Conservation (phyloP, 495 filamentous ascomycete genomes). For the Aspergillus heteromorphus region DNA sequence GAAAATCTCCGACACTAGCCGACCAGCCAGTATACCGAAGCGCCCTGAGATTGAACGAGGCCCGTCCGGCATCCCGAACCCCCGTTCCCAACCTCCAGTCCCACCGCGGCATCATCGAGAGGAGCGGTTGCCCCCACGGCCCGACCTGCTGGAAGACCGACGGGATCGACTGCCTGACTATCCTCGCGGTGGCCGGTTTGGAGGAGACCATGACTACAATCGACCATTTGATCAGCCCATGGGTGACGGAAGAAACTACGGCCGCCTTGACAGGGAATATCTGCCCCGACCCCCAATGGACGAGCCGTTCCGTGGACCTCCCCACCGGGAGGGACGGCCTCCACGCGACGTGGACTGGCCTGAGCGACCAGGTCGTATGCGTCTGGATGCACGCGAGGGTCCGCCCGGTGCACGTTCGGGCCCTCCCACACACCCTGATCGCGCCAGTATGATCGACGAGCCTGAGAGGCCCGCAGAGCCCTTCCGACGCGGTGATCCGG, state of each 20-base stretch:
- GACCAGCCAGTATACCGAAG: constrained; percentile 29
- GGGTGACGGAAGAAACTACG: constrained; percentile 25
- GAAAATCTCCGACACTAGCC: constrained; percentile 22
- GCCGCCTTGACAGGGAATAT: constrained; percentile 34
- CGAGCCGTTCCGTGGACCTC: constrained; percentile 38
- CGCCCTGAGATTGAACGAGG: constrained; percentile 33
- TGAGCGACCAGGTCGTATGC: constrained; percentile 33
- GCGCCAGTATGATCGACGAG: constrained; percentile 35
- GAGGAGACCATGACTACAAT: constrained; percentile 27
- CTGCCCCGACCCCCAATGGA: constrained; percentile 28
- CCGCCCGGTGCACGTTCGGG: constrained; percentile 13
- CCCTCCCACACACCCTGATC: constrained; percentile 27
- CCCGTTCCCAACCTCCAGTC: constrained; percentile 24
- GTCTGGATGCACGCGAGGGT: constrained; percentile 19
- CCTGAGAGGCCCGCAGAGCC: constrained; percentile 27
- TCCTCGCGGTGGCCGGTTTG: constrained; percentile 32
- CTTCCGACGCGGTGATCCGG: constrained; percentile 29
- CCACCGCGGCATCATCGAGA: constrained; percentile 27
- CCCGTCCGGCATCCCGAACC: constrained; percentile 11
- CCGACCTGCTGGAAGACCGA: constrained; percentile 35
- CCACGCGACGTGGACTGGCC: constrained; percentile 34
- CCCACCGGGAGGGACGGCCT: constrained; percentile 30
- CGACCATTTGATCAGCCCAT: constrained; percentile 30
- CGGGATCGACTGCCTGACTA: constrained; percentile 36
- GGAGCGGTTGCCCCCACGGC: constrained; percentile 30